Conservation (phyloP, 148 eudicot genomes). For the Camellia lanceoleosa region DNA sequence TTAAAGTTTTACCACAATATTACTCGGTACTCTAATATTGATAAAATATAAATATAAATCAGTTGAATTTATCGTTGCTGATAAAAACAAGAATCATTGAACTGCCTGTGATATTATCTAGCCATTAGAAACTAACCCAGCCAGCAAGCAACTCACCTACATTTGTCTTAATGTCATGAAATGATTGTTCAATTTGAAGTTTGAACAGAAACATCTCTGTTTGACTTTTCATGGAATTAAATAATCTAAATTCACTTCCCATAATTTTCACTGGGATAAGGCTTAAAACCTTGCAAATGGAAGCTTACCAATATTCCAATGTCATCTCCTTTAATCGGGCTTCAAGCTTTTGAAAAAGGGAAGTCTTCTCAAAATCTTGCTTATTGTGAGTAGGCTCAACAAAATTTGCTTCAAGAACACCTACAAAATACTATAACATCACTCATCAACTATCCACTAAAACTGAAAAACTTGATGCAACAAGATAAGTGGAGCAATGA, state of each 20-base stretch:
- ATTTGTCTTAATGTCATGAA: background rate
- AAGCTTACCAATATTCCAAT: slow-evolving; percentile 59
- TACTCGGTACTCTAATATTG: background rate
- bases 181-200: background rate
- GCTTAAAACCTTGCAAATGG: background rate
- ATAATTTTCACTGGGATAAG: background rate
- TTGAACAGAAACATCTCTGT: background rate
- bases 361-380: slow-evolving; percentile 67
- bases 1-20: background rate
- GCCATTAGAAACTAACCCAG: background rate
- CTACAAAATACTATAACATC: slow-evolving; percentile 22
- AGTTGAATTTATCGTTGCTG: too few species aligned
- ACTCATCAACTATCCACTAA: background rate
- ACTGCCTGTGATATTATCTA: background rate
- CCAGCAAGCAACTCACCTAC: background rate
- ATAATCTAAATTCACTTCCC: background rate
- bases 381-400: slow-evolving; percentile 60
- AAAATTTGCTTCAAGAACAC: slow-evolving; percentile 59
- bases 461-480: background rate
- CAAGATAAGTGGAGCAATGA: background rate
- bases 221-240: background rate
- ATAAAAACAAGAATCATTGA: background rate
- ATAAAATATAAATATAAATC: too few species aligned
- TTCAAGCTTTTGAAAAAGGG: slow-evolving; percentile 64
- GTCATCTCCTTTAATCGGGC: slow-evolving; percentile 56